These are phyloP conservation scores for Daldinia sp. DNA, from an alignment of 2,329 filamentous ascomycete genomes.

Conservation along the genomic window DNA sequence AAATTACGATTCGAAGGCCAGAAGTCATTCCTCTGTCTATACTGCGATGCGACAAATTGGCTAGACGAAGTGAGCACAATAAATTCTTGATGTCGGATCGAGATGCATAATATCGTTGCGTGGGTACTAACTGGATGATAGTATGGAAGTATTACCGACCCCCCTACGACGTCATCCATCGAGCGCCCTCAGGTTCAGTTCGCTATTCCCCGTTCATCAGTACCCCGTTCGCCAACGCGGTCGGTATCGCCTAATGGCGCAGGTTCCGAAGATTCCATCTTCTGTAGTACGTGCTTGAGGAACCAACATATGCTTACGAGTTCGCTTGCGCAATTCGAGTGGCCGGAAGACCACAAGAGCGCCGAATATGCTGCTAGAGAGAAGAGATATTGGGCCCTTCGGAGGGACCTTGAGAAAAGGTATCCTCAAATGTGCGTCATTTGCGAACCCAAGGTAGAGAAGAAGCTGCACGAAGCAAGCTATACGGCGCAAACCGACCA, in stretches of 20 bases:
- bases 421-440: conserved; percentile 90
- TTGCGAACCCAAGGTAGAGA: conserved; percentile 81
- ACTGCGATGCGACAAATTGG: conserved; percentile 89
- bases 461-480: conserved; percentile 75
- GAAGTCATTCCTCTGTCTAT: conserved; percentile 77
- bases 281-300: conserved; percentile 83
- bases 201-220: conserved; percentile 58
- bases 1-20: conserved; percentile 68
- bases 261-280: conserved; percentile 57
- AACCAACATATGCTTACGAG: conserved; percentile 88
- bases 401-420: conserved; percentile 77
- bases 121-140: conserved; percentile 54
- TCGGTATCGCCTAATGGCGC: conserved; percentile 52
- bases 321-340: conserved; percentile 83
- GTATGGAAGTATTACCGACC: conserved; percentile 91
- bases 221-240: conserved; percentile 47
- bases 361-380: conserved; percentile 78
- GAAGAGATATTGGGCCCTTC: conserved; percentile 76
- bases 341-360: conserved; percentile 71
- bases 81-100: conserved; percentile 29
- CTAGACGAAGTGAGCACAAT: conserved; percentile 77
- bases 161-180: conserved; percentile 71
- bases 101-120: not conserved
- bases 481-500: conserved; percentile 90
- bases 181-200: conserved; percentile 60